phyloP scores from a whole-genome alignment of 352 stramenopile genomes.

The Phytophthora pluvialis region DNA sequence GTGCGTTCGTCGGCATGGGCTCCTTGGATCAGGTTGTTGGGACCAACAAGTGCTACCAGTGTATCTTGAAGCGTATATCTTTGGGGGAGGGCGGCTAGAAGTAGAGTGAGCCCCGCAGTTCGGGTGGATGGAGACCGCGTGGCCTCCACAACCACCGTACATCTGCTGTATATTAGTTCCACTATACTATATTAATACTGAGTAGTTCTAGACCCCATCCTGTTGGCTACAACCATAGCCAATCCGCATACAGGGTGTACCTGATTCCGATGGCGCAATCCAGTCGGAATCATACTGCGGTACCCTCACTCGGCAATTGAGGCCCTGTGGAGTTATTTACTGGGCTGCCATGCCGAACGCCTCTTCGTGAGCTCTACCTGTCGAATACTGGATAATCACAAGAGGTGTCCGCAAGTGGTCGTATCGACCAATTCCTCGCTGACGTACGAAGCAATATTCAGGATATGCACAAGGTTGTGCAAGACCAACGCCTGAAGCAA shows the following conservation, averaged over 20 bases:
- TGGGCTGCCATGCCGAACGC: neutral
- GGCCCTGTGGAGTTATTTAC: neutral
- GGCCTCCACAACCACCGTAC: too few relatives aligned
- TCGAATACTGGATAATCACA: neutral
- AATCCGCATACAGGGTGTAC: too few relatives aligned
- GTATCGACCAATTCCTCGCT: neutral
- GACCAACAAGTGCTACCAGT: constrained; percentile 23
- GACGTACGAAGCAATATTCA: neutral
- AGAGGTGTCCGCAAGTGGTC: neutral
- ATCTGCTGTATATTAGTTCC: too few relatives aligned
- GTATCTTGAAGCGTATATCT: too few relatives aligned
- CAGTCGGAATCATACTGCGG: neutral
- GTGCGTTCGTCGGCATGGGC: constrained; percentile 11
- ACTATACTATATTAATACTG: too few relatives aligned
- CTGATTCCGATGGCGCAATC: neutral
- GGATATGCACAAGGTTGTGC: neutral
- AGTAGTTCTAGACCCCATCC: too few relatives aligned
- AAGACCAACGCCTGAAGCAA: neutral
- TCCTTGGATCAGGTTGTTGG: constrained; percentile 5
- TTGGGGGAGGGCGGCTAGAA: too few relatives aligned
- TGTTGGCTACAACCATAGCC: too few relatives aligned
- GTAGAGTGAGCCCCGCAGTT: too few relatives aligned
- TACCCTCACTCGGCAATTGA: neutral
- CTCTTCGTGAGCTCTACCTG: neutral
- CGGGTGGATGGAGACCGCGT: too few relatives aligned